Percentiles rank a stretch among this genome's conserved stretches.
Conservation (phyloP, 257 asterid species). For the Henckelia pumila region DNA sequence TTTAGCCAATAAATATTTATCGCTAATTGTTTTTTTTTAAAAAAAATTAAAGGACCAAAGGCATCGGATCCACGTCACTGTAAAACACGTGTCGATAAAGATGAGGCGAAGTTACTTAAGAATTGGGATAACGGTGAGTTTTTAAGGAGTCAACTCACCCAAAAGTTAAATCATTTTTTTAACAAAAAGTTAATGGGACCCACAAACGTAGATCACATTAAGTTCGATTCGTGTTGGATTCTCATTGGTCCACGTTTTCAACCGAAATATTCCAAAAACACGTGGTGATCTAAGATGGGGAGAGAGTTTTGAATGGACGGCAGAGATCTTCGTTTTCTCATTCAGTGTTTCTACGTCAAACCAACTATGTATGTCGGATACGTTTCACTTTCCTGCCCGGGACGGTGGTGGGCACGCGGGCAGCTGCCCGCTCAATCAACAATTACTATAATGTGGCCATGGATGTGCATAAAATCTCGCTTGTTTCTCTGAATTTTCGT, state of each 20-base stretch:
- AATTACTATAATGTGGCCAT: conserved; percentile 35
- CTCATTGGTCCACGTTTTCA: conserved; percentile 62
- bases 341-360: conserved; percentile 54
- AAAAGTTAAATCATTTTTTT: too few relatives aligned
- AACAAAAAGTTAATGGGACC: conserved; percentile 33
- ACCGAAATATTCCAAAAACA: conserved; percentile 22
- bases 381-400: conserved; percentile 59
- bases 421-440: conserved; percentile 69
- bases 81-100: background rate
- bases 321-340: conserved; percentile 27
- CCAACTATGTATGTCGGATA: conserved; percentile 59
- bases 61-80: background rate
- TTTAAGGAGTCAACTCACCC: background rate
- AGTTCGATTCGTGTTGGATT: conserved; percentile 31
- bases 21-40: too few relatives aligned
- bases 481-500: conserved; percentile 17
- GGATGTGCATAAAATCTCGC: conserved; percentile 25
- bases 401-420: conserved; percentile 61
- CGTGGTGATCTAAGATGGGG: conserved; percentile 34
- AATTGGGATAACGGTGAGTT: background rate
- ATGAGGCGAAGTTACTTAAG: background rate
- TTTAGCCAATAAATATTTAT: too few relatives aligned
- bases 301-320: conserved; percentile 27
- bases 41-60: too few relatives aligned
- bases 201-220: conserved; percentile 34